A percentile compares a stretch with the other conserved stretches of the same genome.
Conservation (phyloP, 345 rosid species). For the Hirschfeldia incana region DNA sequence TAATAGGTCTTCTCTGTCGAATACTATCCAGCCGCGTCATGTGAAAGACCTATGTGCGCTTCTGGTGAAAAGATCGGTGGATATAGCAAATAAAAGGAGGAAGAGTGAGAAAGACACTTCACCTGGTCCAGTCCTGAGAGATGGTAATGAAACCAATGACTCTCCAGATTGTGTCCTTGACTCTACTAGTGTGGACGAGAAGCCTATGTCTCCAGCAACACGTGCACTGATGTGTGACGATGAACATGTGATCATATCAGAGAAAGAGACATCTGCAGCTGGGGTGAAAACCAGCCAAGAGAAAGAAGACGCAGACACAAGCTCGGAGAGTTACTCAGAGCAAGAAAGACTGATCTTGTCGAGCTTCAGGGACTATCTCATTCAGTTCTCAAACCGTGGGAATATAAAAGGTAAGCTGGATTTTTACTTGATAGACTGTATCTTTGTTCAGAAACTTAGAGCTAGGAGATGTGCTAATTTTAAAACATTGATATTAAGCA, state of each 20-base stretch:
- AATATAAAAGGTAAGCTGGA: slow-evolving; percentile 51
- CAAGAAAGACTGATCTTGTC: slow-evolving; percentile 60
- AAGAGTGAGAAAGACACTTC: slow-evolving; percentile 24
- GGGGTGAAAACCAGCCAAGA: slow-evolving; percentile 26
- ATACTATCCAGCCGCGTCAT: slow-evolving; percentile 52
- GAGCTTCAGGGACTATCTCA: slow-evolving; percentile 53
- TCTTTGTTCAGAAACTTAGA: neutral
- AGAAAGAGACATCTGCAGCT: slow-evolving; percentile 25
- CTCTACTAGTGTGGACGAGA: slow-evolving; percentile 34
- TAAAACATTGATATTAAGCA: neutral
- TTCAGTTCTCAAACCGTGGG: slow-evolving; percentile 47
- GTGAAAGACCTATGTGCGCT: slow-evolving; percentile 60
- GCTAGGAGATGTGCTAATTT: neutral
- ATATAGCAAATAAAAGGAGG: slow-evolving; percentile 41
- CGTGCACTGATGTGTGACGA: slow-evolving; percentile 71
- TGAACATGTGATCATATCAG: slow-evolving; percentile 40
- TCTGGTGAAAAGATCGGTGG: slow-evolving; percentile 53
- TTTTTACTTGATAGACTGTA: neutral
- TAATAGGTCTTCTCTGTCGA: slow-evolving; percentile 64
- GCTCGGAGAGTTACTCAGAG: slow-evolving; percentile 47
- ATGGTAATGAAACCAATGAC: slow-evolving; percentile 32
- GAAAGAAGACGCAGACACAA: slow-evolving; percentile 34
- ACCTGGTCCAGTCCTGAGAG: slow-evolving; percentile 28
- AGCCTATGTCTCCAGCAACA: slow-evolving; percentile 55
- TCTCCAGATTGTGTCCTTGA: slow-evolving; percentile 32